Conservation (phyloP, 2,329 filamentous ascomycete species). For the Mollisiaceae sp. region DNA sequence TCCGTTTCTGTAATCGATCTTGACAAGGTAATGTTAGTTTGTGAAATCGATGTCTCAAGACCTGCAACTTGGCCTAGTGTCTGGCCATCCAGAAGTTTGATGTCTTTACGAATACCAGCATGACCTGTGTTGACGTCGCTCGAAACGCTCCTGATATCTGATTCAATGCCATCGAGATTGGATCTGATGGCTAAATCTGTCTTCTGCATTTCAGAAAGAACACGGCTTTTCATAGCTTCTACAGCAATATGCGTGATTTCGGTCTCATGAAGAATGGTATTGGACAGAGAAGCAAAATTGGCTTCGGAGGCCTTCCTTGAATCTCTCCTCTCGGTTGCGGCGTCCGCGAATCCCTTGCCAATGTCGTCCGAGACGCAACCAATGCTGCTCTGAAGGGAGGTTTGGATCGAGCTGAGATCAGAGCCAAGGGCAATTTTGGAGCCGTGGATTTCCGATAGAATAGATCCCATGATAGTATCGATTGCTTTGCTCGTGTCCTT, state of each 20-base stretch:
- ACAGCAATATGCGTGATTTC: constrained; percentile 4
- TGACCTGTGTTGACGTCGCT: neutral
- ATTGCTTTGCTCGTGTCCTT: neutral
- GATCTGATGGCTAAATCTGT: neutral
- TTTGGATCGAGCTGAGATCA: neutral
- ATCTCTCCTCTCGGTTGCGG: neutral
- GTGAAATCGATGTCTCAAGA: neutral
- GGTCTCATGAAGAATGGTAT: neutral
- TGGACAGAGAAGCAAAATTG: neutral
- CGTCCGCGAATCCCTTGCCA: constrained; percentile 7
- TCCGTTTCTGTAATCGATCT: neutral
- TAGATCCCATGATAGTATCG: neutral
- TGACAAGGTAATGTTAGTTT: neutral
- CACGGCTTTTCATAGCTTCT: constrained; percentile 8
- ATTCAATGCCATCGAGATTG: constrained; percentile 5
- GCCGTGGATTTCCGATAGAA: neutral
- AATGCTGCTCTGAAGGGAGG: neutral
- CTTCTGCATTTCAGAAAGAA: constrained; percentile 14
- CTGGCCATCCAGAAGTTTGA: constrained; percentile 8
- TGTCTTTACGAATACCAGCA: neutral
- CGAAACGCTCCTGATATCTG: neutral
- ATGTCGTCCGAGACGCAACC: neutral
- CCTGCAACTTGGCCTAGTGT: neutral
- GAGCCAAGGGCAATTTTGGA: neutral
- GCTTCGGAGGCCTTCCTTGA: constrained; percentile 7